Base-by-base conservation (phyloP, 2,329 filamentous ascomycete genomes). In the Mycosphaerella sp. region DNA sequence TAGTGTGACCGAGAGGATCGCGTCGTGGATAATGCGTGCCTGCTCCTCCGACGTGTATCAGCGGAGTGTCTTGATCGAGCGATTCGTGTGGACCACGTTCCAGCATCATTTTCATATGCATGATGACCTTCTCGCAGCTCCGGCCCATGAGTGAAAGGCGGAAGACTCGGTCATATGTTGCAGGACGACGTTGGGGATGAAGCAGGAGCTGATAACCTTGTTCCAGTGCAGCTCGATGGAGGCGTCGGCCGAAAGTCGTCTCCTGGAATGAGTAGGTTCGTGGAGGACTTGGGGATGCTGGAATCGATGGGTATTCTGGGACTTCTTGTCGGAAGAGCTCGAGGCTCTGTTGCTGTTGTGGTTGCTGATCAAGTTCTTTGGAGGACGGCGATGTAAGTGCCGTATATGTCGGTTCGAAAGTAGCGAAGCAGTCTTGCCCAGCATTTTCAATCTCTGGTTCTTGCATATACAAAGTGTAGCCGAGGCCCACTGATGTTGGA, bases 151-250 rank as follows among this genome's bases (percentile, higher is more conserved):
- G 45, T 1, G 60, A 58, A 9, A 64, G 56, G 30, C 52, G 56
- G 52, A 64, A 66, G 6, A 63, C 58, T 12, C 60, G 52, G 9
- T 64, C 55, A 32, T 53, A 63, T 4, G 53, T 57, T 2, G 52
- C 42, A 1, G 58, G 57, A 44, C 25, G 63, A 53, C 34, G 66
- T 51, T 0, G 77, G 73, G 42, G 79, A 75, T 56, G 74, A 41
- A 46, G 65, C 2, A 87, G 73, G 1, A 90, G 68, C 2, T 73
- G 69, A 50, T 82, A 79, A 0, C 77, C 86, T 21, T 74, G 69
- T 67, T 94, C 86, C 1, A 83, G 59, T 2, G 81, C 75, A 47
- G 75, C 75, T 37, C 87, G 79, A 43, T 87, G 85, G 4, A 94
- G 71, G 4, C 85, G 78, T 6, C 86, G 80, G 9, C 82, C 81